These are phyloP conservation scores for Byssochlamys sp. DNA, from an alignment of 2,329 filamentous ascomycete species.

Conservation along the genomic window DNA sequence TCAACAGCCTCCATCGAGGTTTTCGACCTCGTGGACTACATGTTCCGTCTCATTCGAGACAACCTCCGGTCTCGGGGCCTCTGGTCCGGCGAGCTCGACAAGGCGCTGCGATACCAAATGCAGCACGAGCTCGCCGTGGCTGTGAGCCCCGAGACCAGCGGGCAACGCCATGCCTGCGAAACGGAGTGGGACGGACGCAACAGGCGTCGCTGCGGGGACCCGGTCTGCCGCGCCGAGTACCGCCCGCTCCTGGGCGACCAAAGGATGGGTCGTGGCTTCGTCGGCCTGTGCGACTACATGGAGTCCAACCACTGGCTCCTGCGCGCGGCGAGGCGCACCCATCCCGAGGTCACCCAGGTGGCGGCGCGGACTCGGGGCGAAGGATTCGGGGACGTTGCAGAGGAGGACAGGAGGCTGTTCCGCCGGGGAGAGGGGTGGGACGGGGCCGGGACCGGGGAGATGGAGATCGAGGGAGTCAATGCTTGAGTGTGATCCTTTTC, in stretches of 20 bases:
- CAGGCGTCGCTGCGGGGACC: slow-evolving; percentile 16
- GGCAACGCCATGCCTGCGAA: slow-evolving; percentile 21
- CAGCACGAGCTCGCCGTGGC: slow-evolving; percentile 13
- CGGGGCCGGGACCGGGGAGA: slow-evolving; percentile 18
- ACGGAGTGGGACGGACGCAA: slow-evolving; percentile 23
- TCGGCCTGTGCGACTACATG: slow-evolving; percentile 11
- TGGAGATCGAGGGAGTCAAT: slow-evolving; percentile 22
- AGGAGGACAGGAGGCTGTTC: slow-evolving; percentile 17
- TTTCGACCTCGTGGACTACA: slow-evolving; percentile 16
- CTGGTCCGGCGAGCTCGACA: slow-evolving; percentile 11
- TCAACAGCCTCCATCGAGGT: slow-evolving; percentile 18
- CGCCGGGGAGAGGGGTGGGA: slow-evolving; percentile 27
- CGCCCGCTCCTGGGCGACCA: slow-evolving; percentile 10
- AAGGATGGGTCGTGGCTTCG: slow-evolving; percentile 8
- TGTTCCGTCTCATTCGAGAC: slow-evolving; percentile 28
- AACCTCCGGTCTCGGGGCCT: slow-evolving; percentile 11
- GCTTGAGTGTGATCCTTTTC: not conserved
- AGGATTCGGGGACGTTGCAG: slow-evolving; percentile 18
- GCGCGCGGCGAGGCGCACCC: slow-evolving; percentile 20
- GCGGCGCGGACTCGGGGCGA: slow-evolving; percentile 16
- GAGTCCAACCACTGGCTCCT: slow-evolving; percentile 24
- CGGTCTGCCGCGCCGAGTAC: slow-evolving; percentile 16
- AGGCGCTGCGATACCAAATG: slow-evolving; percentile 17
- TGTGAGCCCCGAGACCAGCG: slow-evolving; percentile 9
- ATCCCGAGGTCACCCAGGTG: slow-evolving; percentile 16